These are phyloP conservation scores for Fusarium hainanense DNA, from an alignment of 2,329 filamentous ascomycete species.

Conservation along the genomic window DNA sequence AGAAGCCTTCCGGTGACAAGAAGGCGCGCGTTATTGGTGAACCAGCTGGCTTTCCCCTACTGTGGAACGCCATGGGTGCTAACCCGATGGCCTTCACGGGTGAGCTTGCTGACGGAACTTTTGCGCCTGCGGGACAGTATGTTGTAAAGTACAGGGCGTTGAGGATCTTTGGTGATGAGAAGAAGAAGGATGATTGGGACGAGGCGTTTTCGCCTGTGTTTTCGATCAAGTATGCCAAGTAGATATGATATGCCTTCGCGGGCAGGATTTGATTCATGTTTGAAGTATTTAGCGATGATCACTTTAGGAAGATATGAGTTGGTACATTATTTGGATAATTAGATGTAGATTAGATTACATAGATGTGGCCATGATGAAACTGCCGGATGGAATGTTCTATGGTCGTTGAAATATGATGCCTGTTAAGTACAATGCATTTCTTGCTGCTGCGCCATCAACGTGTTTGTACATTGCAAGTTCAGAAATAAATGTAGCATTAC, in stretches of 20 bases:
- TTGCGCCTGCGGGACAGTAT: slow-evolving; percentile 62
- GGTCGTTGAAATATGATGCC: too few relatives aligned
- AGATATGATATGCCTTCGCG: neutral
- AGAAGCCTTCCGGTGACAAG: slow-evolving; percentile 39
- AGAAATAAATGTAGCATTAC: too few relatives aligned
- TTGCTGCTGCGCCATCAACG: too few relatives aligned
- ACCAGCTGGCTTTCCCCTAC: slow-evolving; percentile 55
- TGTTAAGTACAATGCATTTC: too few relatives aligned
- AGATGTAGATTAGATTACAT: neutral
- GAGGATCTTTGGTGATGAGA: slow-evolving; percentile 62
- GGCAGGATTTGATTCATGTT: slow-evolving; percentile 15
- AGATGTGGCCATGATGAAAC: too few relatives aligned
- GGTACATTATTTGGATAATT: neutral
- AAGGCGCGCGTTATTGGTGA: slow-evolving; percentile 56
- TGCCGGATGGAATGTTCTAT: too few relatives aligned
- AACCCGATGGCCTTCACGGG: slow-evolving; percentile 57
- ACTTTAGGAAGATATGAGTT: neutral
- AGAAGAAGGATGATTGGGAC: slow-evolving; percentile 60
- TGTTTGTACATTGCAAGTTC: too few relatives aligned
- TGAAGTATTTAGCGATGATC: neutral
- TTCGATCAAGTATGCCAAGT: slow-evolving; percentile 55
- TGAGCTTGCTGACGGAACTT: slow-evolving; percentile 58
- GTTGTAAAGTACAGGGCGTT: slow-evolving; percentile 61
- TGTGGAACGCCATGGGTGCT: slow-evolving; percentile 47
- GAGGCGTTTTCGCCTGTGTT: slow-evolving; percentile 56